Base-by-base conservation (phyloP, 345 rosid species). In the Citrus trifoliata region DNA sequence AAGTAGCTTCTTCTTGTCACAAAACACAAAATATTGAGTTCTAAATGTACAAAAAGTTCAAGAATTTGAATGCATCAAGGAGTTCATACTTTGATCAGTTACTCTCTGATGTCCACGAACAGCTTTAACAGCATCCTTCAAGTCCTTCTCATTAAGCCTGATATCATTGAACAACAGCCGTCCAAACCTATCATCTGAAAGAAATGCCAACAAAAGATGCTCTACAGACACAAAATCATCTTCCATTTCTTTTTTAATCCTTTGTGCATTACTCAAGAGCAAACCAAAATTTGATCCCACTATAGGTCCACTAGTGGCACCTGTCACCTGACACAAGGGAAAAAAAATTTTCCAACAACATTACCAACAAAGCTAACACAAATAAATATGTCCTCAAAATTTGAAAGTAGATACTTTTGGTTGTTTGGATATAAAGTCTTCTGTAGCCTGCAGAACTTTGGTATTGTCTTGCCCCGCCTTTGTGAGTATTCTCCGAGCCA, bases 61-160 rank as follows among this genome's bases (percentile, higher is more conserved):
- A 40, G 14, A 79, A 53, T 16, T 53, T 18, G 58, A 53, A 53
- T 18, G 58, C 58, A 53, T 18, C 22, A 53, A 16, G 22, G 58
- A 73, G 53, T 9, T 56, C 46, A 35, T 91, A 94, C 98, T 87
- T 80, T 90, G 99, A 91, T 89, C 95, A 42, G 97, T 93, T 63
- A 96, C 99, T 76, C 93, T 85, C 73, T 96, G 99, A 83, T 89
- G 89, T 80, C 98, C 98, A 61, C 87, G 92, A 21, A 94, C 93
- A 81, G 88, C 94, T 87, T 81, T 66, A 64, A 93, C 79, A 19
- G 92, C 95, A 37, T 89, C 92, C 85, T 84, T 91, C 77, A 94
- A 81, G 21, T 87, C 89, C 83, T 88, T 82, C 82, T 91, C 97
- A 56, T 73, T 83, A 28, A 94, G 90, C 77, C 87, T 86, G 48